Evolutionary conservation across 1,139 yeast species (phyloP).

Genomic region (Blastobotrys buckinghamii): DNA sequence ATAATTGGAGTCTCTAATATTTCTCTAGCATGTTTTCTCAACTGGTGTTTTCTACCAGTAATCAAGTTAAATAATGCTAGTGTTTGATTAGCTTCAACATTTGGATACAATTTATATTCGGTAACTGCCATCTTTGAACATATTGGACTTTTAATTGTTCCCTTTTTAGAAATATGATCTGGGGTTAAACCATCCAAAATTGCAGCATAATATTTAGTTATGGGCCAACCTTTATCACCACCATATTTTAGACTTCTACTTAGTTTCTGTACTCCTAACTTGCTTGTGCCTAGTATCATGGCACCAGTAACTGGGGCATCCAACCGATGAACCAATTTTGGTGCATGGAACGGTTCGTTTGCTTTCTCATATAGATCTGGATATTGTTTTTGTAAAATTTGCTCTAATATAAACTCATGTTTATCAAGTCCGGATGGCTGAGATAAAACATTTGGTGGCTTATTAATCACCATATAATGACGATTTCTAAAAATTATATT

Average conservation of each 20-base stretch:
- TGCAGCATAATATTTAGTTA: conserved; percentile 19
- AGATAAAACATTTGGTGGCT: conserved; percentile 23
- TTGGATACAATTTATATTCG: conserved; percentile 12
- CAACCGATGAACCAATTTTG: conserved; percentile 28
- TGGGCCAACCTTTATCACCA: conserved; percentile 21
- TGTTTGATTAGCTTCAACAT: conserved; percentile 4
- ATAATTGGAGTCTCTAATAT: conserved; percentile 24
- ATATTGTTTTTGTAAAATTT: conserved; percentile 15
- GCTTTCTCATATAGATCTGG: conserved; percentile 21
- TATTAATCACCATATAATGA: conserved; percentile 24
- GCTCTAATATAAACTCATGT: conserved; percentile 9
- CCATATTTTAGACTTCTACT: conserved; percentile 18
- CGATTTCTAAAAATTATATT: conserved; percentile 13
- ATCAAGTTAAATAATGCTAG: conserved; percentile 33
- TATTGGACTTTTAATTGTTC: conserved; percentile 14
- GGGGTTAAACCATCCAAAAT: conserved; percentile 12
- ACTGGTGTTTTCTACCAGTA: conserved; percentile 45
- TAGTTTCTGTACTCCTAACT: conserved; percentile 23
- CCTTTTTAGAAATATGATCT: conserved; percentile 9
- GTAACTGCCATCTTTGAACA: conserved; percentile 19
- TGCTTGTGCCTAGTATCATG: conserved; percentile 27
- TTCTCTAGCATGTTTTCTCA: conserved; percentile 33
- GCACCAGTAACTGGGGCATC: conserved; percentile 30
- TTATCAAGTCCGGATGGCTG: conserved; percentile 15
- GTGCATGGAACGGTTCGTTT: conserved; percentile 17